Evolutionary conservation across 176 grass and related monocot species (phyloP), one percentile per base, ranked within the genome.

Genomic region (Triticum dicoccoides): DNA sequence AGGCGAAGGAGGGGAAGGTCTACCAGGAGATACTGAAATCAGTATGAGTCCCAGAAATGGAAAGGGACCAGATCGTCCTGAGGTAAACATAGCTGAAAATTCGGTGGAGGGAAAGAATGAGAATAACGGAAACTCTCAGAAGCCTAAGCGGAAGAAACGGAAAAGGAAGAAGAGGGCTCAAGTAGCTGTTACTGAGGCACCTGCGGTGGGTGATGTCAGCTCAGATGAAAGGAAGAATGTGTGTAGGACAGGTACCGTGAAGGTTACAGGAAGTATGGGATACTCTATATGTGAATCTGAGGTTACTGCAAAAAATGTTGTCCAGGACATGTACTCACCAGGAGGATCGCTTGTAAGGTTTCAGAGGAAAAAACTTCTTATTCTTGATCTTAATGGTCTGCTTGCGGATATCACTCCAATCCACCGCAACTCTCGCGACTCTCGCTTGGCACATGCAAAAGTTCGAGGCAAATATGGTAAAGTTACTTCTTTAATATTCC

Each of bases 331-430:
- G n/a, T 83, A 77, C 51, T 89, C 87, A 30, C 86, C 81, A 41
- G 77, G 78, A 88, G 93, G 89, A 49, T 86, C 87, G 11, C 72
- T 88, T 54, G 63, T 89, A 82, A 86, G 83, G 45, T 76, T 79
- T 76, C 79, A 13, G 61, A 89, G 59, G 75, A 98, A 92, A 87
- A 98, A 98, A 61, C 90, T 98, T 73, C 86, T 98, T 82, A 90
- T 98, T 79, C 92, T 98, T 24, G 96, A 98, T 80, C 86, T 96
- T 66, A 98, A 98, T 70, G 96, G 96, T 86, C 80, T 98, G 63
- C 91, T 98, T 72, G 92, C 82, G 27, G 94, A 98, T 89, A 92
- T 98, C 82, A 92, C 86, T 82, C 77, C 85, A 27, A 82, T 54
- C 51, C 15, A 90, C 34, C 67, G 73, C 44, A 13, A 38, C 18